Percentiles rank a stretch among this genome's conserved stretches.
These are phyloP conservation scores for Cochlearia excelsa DNA, from an alignment of 345 rosid genomes.

Conservation along the genomic window DNA sequence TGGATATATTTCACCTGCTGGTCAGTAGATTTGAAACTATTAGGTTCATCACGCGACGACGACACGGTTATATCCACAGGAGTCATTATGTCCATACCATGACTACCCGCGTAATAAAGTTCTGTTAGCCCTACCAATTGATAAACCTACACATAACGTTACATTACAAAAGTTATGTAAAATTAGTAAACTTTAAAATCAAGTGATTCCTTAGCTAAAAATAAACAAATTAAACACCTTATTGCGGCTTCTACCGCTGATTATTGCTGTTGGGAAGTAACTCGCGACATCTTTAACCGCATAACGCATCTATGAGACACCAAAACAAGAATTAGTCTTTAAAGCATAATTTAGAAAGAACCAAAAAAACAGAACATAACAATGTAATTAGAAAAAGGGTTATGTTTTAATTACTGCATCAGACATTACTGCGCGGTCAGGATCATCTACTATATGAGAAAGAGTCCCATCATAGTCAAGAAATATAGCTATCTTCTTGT, in stretches of 20 bases:
- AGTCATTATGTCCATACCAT: constrained; percentile 97
- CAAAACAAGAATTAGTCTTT: not conserved
- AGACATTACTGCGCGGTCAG: constrained; percentile 77
- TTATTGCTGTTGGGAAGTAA: constrained; percentile 86
- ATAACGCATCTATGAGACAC: constrained; percentile 66
- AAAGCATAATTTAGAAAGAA: not conserved
- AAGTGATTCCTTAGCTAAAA: not conserved
- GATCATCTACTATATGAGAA: constrained; percentile 92
- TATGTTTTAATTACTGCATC: constrained; percentile 49
- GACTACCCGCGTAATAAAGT: constrained; percentile 95
- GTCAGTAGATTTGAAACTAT: constrained; percentile 56
- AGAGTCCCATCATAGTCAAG: constrained; percentile 92
- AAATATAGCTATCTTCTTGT: constrained; percentile 77
- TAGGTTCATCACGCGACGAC: constrained; percentile 40
- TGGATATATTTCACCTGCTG: constrained; percentile 41
- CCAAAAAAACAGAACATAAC: constrained; percentile 24
- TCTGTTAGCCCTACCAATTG: constrained; percentile 87
- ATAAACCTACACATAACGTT: constrained; percentile 50
- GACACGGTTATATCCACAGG: constrained; percentile 17
- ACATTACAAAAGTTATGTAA: not conserved
- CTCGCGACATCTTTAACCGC: constrained; percentile 69
- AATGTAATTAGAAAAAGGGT: not conserved
- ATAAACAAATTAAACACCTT: constrained; percentile 43
- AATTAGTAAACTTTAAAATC: not conserved
- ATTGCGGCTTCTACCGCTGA: constrained; percentile 93